phyloP scores from a whole-genome alignment of 768 basidiomycete genomes.

The Ramaria sp. region DNA sequence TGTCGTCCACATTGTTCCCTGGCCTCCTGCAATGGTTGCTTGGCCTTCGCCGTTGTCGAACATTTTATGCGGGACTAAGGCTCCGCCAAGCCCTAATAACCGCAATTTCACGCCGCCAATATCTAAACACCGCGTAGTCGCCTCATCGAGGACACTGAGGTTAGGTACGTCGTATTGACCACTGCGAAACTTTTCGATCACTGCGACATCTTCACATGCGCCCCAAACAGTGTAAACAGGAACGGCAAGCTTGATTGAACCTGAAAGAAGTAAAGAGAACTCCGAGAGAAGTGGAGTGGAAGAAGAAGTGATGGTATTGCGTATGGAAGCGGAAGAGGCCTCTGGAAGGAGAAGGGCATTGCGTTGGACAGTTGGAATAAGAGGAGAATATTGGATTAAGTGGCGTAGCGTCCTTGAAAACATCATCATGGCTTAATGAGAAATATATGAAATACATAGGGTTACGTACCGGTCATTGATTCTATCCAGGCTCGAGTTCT shows the following conservation, averaged over 20 bases:
- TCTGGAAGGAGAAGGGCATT: slow-evolving; percentile 66
- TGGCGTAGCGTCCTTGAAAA: slow-evolving; percentile 68
- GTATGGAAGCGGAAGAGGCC: slow-evolving; percentile 55
- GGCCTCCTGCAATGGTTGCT: slow-evolving; percentile 96
- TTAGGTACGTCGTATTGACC: slow-evolving; percentile 79
- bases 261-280: slow-evolving; percentile 83
- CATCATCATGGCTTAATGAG: background rate
- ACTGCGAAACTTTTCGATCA: slow-evolving; percentile 88
- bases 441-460: background rate
- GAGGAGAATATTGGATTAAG: slow-evolving; percentile 91
- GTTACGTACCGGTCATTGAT: slow-evolving; percentile 71
- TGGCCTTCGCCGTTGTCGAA: slow-evolving; percentile 90
- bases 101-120: slow-evolving; percentile 90
- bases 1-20: slow-evolving; percentile 98
- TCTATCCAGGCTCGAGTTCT: slow-evolving; percentile 67
- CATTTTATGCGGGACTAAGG: slow-evolving; percentile 89
- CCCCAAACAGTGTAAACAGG: slow-evolving; percentile 98
- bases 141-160: slow-evolving; percentile 87
- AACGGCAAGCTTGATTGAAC: slow-evolving; percentile 81
- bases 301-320: slow-evolving; percentile 40
- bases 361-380: slow-evolving; percentile 77
- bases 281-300: slow-evolving; percentile 80
- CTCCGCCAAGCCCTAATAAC: slow-evolving; percentile 92
- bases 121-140: slow-evolving; percentile 85
- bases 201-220: slow-evolving; percentile 88